A percentile compares a stretch with the other conserved stretches of the same genome.
These are phyloP conservation scores for Monilinia polystroma DNA, from an alignment of 2,329 filamentous ascomycete species.

Conservation along the genomic window DNA sequence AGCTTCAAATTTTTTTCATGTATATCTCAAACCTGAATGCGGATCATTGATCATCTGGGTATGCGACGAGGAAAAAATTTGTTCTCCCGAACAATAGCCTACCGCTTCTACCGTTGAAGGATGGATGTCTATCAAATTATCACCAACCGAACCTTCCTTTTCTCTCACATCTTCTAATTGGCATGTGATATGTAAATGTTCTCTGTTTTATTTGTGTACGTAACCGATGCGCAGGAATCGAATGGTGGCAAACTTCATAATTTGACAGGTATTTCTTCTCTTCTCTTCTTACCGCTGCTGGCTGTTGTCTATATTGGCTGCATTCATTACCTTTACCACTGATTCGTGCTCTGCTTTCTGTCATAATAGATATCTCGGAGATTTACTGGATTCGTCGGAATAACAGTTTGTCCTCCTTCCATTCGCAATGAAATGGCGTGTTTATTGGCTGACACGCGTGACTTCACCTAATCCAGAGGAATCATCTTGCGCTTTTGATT, in stretches of 20 bases:
- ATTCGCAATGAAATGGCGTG: background rate
- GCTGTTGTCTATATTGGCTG: background rate
- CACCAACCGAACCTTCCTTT: background rate
- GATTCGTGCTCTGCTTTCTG: constrained; percentile 10
- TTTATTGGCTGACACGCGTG: constrained; percentile 16
- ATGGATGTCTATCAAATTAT: background rate
- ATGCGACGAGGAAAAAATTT: constrained; percentile 5
- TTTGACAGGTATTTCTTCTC: constrained; percentile 10
- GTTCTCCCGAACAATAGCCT: constrained; percentile 8
- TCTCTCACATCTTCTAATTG: background rate
- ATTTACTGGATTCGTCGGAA: constrained; percentile 14
- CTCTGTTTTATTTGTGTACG: constrained; percentile 10
- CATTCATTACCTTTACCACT: background rate
- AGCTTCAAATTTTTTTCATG: background rate
- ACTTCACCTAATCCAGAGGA: constrained; percentile 15
- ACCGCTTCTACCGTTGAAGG: background rate
- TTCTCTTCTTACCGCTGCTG: constrained; percentile 13
- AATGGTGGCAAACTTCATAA: constrained; percentile 12
- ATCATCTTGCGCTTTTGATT: constrained; percentile 12
- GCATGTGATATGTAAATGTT: constrained; percentile 14
- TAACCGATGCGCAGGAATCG: constrained; percentile 13
- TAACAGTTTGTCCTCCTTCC: constrained; percentile 16
- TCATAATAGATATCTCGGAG: constrained; percentile 14
- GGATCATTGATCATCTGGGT: constrained; percentile 1
- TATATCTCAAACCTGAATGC: constrained; percentile 4